phyloP scores from a whole-genome alignment of 495 filamentous ascomycete species.

The Neurospora sp. region DNA sequence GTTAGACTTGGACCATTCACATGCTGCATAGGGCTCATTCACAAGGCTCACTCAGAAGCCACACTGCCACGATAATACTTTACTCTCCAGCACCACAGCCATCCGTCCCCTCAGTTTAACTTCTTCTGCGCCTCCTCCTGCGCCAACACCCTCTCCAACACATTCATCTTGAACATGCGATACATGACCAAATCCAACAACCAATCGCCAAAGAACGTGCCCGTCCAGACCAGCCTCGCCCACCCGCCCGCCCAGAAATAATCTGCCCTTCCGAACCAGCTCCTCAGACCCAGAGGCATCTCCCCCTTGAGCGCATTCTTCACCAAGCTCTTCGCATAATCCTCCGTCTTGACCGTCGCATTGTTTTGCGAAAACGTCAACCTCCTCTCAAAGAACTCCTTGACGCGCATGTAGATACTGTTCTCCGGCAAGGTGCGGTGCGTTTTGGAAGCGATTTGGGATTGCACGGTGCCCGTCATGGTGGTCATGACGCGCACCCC shows the following conservation, averaged over 20 bases:
- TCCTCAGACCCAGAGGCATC: slow-evolving; percentile 22
- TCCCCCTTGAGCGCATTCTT: slow-evolving; percentile 24
- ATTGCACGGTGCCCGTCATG: slow-evolving; percentile 40
- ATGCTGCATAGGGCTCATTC: too few species aligned
- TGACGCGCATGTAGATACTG: slow-evolving; percentile 32
- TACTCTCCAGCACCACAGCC: too few species aligned
- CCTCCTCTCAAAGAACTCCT: slow-evolving; percentile 31
- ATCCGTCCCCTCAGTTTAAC: slow-evolving; percentile 10
- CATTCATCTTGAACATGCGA: slow-evolving; percentile 25
- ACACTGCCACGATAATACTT: too few species aligned
- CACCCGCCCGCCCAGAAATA: slow-evolving; percentile 39
- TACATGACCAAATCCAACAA: slow-evolving; percentile 28
- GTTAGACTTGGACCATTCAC: too few species aligned
- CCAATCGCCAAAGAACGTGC: slow-evolving; percentile 30
- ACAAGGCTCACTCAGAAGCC: too few species aligned
- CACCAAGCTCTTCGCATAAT: slow-evolving; percentile 29
- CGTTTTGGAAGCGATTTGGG: slow-evolving; percentile 29
- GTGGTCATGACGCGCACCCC: slow-evolving; percentile 44
- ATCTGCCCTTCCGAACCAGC: slow-evolving; percentile 35
- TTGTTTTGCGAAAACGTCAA: slow-evolving; percentile 36
- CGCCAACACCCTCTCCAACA: slow-evolving; percentile 27
- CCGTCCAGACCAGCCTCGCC: slow-evolving; percentile 21
- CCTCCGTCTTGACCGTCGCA: slow-evolving; percentile 28
- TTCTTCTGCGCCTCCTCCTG: slow-evolving; percentile 23
- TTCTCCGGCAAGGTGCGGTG: slow-evolving; percentile 28